A percentile compares a stretch with the other conserved stretches of the same genome.
These are phyloP conservation scores for Rhizoclosmatium sp. DNA, from an alignment of 192 early-diverging fungal genomes.

Conservation along the genomic window DNA sequence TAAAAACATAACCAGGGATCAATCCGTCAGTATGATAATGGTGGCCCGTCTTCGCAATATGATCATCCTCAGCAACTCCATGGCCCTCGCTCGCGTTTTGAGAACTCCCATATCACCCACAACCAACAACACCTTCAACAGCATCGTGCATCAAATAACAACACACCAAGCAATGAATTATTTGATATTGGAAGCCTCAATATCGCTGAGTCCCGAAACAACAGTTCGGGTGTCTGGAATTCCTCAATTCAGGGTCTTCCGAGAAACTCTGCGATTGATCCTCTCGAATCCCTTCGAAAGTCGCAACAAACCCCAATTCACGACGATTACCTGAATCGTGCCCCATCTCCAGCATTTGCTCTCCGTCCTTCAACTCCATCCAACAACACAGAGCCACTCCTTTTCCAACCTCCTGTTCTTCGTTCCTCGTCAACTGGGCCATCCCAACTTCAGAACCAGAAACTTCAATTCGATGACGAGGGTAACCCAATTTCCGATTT, in stretches of 20 bases:
- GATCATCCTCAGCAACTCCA: background rate
- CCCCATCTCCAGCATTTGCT: slow-evolving; percentile 18
- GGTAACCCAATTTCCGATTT: slow-evolving; percentile 18
- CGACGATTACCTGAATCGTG: slow-evolving; percentile 19
- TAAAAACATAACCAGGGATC: too few species aligned
- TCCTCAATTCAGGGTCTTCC: background rate
- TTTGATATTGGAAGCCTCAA: slow-evolving; percentile 14
- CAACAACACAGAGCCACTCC: background rate
- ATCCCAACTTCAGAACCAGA: slow-evolving; percentile 3
- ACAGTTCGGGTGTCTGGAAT: background rate
- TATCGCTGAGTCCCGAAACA: background rate
- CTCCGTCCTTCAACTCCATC: too few species aligned
- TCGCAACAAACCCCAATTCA: slow-evolving; percentile 16
- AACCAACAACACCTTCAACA: too few species aligned
- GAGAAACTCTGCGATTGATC: background rate
- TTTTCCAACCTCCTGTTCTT: background rate
- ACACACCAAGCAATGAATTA: background rate
- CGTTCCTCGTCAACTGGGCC: background rate
- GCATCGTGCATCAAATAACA: background rate
- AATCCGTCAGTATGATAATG: background rate
- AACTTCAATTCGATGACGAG: background rate
- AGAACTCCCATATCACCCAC: too few species aligned
- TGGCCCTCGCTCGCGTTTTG: background rate
- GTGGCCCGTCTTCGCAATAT: background rate
- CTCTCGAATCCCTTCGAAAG: slow-evolving; percentile 4